Base-by-base conservation (phyloP, 139 green algal genomes). In the Coelastrella sp. region DNA sequence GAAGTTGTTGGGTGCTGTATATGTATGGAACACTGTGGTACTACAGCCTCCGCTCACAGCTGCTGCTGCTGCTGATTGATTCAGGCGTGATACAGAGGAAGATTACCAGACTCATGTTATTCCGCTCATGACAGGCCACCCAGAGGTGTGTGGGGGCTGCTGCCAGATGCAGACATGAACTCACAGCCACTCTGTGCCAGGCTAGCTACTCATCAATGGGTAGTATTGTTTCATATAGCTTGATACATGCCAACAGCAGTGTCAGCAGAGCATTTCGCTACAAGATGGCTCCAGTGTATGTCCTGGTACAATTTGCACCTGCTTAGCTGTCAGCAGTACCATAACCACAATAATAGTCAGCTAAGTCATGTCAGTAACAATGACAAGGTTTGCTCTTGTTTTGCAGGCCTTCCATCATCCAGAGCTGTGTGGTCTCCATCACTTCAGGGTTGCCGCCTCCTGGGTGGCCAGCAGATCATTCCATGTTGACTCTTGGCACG, bases 401-500 rank as follows among this genome's bases (percentile, higher is more conserved):
- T 63, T 25, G 82, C 84, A 88, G 84, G 66, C 84, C 5, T 88
- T 88, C 49, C 84, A 94, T 84, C n/a, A 57, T 4, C 14, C 82
- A 8, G 65, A 58, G 7, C 22, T 59, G 60, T 86, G 91, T 22
- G 91, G 82, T 15, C 78, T 95, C 19, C 68, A 82, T 0, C 60
- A 68, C 70, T 98, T 97, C 91, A 70, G 92, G 10, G 61, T 74
- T 15, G 96, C 96, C 0, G 95, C 95, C 15, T 96, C 93, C 17
- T 95, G 94, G 87, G 95, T 99, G 0, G 93, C 95, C 7, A 98
- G 95, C 0, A 89, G 97, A 3, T 95, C 94, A 8, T 99, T 99
- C 91, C 94, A 94, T 24, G 93, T 99, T 22, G 96, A 98, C 89
- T 85, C 90, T 58, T 92, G 88, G n/a, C 96, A 98, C 87, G 96